Conservation (phyloP, 176 grass and related monocot genomes). For the Carex myosuroides region DNA sequence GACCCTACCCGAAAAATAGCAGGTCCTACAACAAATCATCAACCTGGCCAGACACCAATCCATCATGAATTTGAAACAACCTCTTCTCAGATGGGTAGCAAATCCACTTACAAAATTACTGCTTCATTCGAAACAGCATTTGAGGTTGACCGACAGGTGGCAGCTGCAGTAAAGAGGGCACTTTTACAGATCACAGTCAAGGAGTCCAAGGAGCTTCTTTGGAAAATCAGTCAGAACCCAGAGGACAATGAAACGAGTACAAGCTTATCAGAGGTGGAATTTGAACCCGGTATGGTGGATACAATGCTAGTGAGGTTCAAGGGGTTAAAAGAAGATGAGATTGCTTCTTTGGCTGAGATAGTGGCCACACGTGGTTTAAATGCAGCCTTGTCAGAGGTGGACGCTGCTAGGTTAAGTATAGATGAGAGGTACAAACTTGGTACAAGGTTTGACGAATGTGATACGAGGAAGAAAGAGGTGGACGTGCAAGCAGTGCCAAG, state of each 20-base stretch:
- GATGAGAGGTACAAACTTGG: conserved; percentile 21
- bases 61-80: conserved; percentile 54
- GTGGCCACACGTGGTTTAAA: conserved; percentile 89
- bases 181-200: conserved; percentile 59
- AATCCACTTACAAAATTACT: conserved; percentile 63
- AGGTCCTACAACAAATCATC: not conserved
- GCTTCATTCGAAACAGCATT: conserved; percentile 88
- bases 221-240: conserved; percentile 90
- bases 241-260: conserved; percentile 31
- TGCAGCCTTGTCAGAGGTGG: conserved; percentile 56
- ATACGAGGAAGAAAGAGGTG: conserved; percentile 33
- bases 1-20: conserved; percentile 20
- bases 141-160: conserved; percentile 83
- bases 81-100: conserved; percentile 39
- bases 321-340: conserved; percentile 67
- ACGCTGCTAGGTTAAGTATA: conserved; percentile 30
- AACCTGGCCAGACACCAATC: conserved; percentile 15
- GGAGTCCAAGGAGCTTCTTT: conserved; percentile 60
- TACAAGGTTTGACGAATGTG: conserved; percentile 6
- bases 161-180: conserved; percentile 74
- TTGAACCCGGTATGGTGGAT: conserved; percentile 35
- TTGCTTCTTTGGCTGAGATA: conserved; percentile 78
- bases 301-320: conserved; percentile 71
- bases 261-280: conserved; percentile 16
- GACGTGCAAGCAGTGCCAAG: conserved; percentile 40